Base-by-base conservation (phyloP, 2,329 filamentous ascomycete species). In the Cordyceps cateniannulata region DNA sequence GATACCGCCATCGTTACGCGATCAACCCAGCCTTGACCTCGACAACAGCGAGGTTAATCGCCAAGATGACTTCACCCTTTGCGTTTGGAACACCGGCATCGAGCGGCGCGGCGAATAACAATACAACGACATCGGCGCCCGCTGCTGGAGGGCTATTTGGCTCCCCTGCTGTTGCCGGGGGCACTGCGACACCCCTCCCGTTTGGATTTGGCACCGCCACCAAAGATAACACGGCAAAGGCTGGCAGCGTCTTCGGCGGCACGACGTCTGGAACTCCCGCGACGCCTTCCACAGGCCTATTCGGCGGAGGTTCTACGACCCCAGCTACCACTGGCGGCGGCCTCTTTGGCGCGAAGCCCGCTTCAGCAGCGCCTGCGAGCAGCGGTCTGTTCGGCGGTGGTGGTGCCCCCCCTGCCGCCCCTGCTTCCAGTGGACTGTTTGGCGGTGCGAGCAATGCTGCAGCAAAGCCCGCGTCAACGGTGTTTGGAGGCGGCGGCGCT, bases 361-460 rank as follows among this genome's bases (percentile, higher is more conserved):
- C 65, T 14, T 60, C 68, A 10, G 50, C 65, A 14, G 65, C 53
- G 35, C 64, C 66, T 68, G n/a, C n/a, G n/a, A n/a, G n/a, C n/a
- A n/a, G n/a, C n/a, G 66, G 71, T 20, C 64, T 80, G 8, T 81
- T 82, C 66, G 77, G 77, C 50, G 64, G 64, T 29, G 64, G 64
- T 27, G 58, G 69, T 10, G 48, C 73, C n/a, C 69, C 72, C 42
- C 72, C 76, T 16, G 71, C 72, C 45, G 70, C 76, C 10, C 70
- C 76, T 22, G 73, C 79, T 53, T 66, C 73, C 6, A 73, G 73
- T 16, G 67, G 70, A 22, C 65, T 80, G 9, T 81, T 82, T 66
- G 77, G 77, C 49, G 63, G 64, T 35, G 59, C 64, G 10, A 52
- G 68, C 42, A 64, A 65, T 59, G 49, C 59, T 29, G 61, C 35